Percentiles rank a stretch among this genome's conserved stretches.
phyloP scores from a whole-genome alignment of 192 early-diverging fungal species.

The Linnemannia zychae region DNA sequence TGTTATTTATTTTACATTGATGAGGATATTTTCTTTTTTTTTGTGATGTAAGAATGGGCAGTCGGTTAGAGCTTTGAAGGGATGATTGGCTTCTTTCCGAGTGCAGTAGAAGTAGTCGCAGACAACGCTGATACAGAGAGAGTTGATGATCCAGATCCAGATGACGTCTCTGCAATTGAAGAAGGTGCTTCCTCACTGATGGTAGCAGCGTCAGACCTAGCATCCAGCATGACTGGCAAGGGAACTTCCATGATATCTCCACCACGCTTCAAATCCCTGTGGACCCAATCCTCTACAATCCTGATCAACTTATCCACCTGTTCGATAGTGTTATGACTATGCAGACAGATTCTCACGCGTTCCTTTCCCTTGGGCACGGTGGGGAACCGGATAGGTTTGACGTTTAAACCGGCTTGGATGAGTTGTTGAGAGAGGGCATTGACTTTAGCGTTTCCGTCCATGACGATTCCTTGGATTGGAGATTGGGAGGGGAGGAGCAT shows the following conservation, averaged over 20 bases:
- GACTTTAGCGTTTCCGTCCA: conserved; percentile 67
- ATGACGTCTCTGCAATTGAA: neutral
- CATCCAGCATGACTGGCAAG: neutral
- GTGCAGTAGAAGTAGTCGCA: neutral
- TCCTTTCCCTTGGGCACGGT: conserved; percentile 85
- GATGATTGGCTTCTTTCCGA: neutral
- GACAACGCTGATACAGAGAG: conserved; percentile 27
- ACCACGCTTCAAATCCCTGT: neutral
- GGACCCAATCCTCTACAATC: conserved; percentile 34
- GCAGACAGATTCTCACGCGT: conserved; percentile 88
- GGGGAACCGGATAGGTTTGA: conserved; percentile 83
- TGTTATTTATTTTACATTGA: conserved; percentile 1
- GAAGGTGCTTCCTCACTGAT: neutral
- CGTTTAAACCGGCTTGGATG: conserved; percentile 71
- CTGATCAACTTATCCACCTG: conserved; percentile 64
- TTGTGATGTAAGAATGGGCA: no score
- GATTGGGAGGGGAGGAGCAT: conserved; percentile 74
- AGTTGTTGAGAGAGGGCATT: conserved; percentile 45
- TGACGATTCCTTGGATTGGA: conserved; percentile 84
- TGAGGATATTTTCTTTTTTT: neutral
- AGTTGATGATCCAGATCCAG: neutral
- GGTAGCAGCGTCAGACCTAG: neutral
- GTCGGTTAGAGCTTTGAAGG: conserved; percentile 43
- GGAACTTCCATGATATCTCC: neutral
- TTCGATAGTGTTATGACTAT: conserved; percentile 77